Evolutionary conservation across 2,329 filamentous ascomycete species (phyloP), one percentile per base, ranked within the genome.

Genomic region (Pyrenophora teres): DNA sequence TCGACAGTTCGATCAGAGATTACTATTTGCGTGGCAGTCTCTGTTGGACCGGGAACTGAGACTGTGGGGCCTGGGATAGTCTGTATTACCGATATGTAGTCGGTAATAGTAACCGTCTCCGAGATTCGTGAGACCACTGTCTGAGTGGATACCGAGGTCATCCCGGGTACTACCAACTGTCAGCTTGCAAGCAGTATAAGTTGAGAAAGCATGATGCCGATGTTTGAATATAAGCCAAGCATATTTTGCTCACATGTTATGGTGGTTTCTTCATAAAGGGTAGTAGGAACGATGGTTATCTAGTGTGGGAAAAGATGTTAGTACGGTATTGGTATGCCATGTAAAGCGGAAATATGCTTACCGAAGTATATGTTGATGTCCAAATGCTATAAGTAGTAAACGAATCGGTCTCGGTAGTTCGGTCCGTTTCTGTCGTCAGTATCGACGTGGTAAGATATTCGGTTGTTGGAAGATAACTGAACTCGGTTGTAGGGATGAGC

Each of bases 371-470:
- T 10, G 65, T 63, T 6, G 53, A 65, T 2, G 55, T 62, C 0
- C 59, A 64, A 16, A 67, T 52, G 15, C 46, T 57, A 10, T 49
- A 52, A 2, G 57, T 65, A 3, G 54, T 59, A 4, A 54, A 56
- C 12, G 57, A 51, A 23, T 51, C 56, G 2, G 50, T 46, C 35
- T 64, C 49, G 32, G 49, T 52, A n/a, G 32, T 52, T 25, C 57
- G 59, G 5, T 42, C 40, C 4, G 27, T 25, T 12, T 53, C 40
- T 3, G 58, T 60, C 2, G 48, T 50, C 23, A 38, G 47, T 35
- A 49, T 49, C 43, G 35, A 46, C 7, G 59, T 59, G 4, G 50
- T 53, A 1, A 60, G 36, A 0, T 25, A 56, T 32, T 50, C 50
- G 1, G 61, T 59, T 0, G 58, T 64, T 6, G 56, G 54, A 0